A percentile compares a stretch with the other conserved stretches of the same genome.
These are phyloP conservation scores for Aspergillus proliferans DNA, from an alignment of 2,329 filamentous ascomycete species.

Conservation along the genomic window DNA sequence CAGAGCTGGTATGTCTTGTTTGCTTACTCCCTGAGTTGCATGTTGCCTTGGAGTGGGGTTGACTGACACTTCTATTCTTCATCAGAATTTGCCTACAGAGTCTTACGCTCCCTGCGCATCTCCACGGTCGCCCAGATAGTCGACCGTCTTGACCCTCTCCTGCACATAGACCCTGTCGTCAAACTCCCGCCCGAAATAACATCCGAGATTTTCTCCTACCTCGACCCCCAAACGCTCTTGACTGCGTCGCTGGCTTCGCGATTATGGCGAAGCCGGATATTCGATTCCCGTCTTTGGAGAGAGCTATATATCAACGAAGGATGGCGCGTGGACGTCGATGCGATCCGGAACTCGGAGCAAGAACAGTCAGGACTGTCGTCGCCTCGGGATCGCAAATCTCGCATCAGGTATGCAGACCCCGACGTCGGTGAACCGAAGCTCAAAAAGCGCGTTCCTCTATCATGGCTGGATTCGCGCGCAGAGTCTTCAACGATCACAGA, in stretches of 20 bases:
- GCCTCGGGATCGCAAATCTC: constrained; percentile 40
- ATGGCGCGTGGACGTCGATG: constrained; percentile 65
- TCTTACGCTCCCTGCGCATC: constrained; percentile 72
- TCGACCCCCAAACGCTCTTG: constrained; percentile 74
- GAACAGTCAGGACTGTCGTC: constrained; percentile 34
- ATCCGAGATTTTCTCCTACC: constrained; percentile 78
- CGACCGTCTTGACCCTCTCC: constrained; percentile 68
- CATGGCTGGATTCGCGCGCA: constrained; percentile 36
- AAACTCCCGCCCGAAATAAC: constrained; percentile 87
- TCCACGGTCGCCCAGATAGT: constrained; percentile 75
- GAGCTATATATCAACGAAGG: constrained; percentile 76
- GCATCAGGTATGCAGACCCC: constrained; percentile 41
- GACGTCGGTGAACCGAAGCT: constrained; percentile 46
- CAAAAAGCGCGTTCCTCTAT: constrained; percentile 47
- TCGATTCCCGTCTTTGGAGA: constrained; percentile 84
- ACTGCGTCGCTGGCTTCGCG: constrained; percentile 72
- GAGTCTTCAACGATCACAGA: constrained; percentile 16
- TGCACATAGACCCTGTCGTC: constrained; percentile 87
- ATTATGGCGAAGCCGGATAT: constrained; percentile 71
- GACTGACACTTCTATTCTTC: constrained; percentile 11
- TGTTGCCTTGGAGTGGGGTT: constrained; percentile 1
- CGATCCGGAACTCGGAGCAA: constrained; percentile 62
- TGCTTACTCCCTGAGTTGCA: constrained; percentile 1
- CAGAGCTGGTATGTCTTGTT: constrained; percentile 43
- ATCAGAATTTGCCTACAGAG: constrained; percentile 70